These are phyloP conservation scores for Rubus parviflorus DNA, from an alignment of 306 rosid species.

Conservation along the genomic window DNA sequence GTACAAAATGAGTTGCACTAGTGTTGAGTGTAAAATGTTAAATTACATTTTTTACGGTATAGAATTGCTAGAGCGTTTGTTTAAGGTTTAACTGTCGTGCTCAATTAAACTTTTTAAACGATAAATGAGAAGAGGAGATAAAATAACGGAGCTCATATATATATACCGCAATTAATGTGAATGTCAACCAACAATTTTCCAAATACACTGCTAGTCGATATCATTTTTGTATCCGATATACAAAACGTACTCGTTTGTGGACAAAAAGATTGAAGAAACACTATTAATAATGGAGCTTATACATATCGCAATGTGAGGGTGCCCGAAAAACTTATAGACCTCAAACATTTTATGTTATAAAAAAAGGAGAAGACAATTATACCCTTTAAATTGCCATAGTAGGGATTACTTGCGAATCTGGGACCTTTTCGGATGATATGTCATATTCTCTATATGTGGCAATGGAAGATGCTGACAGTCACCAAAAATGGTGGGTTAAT, in stretches of 20 bases:
- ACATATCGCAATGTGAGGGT: neutral
- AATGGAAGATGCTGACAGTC: slow-evolving; percentile 26
- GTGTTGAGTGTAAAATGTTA: too few species aligned
- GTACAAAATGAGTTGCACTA: neutral
- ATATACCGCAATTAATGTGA: too few species aligned
- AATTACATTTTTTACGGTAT: neutral
- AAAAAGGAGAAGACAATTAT: slow-evolving; percentile 2
- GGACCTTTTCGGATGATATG: slow-evolving; percentile 39
- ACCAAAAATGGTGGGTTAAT: slow-evolving; percentile 8
- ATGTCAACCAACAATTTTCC: too few species aligned
- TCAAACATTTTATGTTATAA: slow-evolving; percentile 18
- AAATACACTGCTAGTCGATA: too few species aligned
- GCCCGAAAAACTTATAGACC: slow-evolving; percentile 23
- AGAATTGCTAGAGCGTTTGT: neutral
- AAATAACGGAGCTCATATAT: too few species aligned
- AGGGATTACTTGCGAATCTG: slow-evolving; percentile 45
- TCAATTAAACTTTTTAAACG: neutral
- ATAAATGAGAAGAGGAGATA: too few species aligned
- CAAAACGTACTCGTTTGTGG: too few species aligned
- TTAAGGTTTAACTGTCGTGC: neutral
- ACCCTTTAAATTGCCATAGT: slow-evolving; percentile 13
- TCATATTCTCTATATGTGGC: slow-evolving; percentile 37
- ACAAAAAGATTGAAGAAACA: neutral
- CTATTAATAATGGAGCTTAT: slow-evolving; percentile 29
- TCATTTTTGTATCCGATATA: too few species aligned